Evolutionary conservation across 495 filamentous ascomycete genomes (phyloP), one percentile per base, ranked within the genome.

Genomic region (Beverwykella pulmonaria): DNA sequence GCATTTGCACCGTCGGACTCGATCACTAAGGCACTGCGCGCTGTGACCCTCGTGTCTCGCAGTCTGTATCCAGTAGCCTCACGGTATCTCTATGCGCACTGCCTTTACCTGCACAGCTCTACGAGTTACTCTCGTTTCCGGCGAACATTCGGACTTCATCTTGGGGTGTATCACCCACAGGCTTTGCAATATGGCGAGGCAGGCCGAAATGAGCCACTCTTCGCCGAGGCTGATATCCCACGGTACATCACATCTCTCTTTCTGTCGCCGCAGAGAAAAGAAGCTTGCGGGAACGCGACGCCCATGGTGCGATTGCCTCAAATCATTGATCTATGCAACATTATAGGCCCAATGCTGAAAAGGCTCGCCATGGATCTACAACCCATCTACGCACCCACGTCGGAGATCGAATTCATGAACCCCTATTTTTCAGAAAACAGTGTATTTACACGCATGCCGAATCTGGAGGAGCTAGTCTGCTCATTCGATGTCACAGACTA

Each of bases 381-480:
- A 19, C 59, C 60, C 12, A 32, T 61, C 1, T 61, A 67, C 20
- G 23, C 64, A 19, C 20, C 57, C 1, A 26, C 10, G 7, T 59
- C 53, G 10, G 48, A 61, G 39, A 29, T 57, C 17, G 17, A 27
- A 20, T 1, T 1, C 9, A 17, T 55, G 9, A 57, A 41, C 1
- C 60, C 59, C 12, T 52, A 63, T 50, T 26, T 56, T 12, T 14
- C 32, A 8, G 39, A 14, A 4, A 53, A 63, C 44, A 53, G 53
- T 22, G 48, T 63, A 29, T 65, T 69, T 48, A 17, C 23, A 6
- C 9, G 19, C 17, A 63, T 69, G 56, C 29, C 48, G 6, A 30
- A 30, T 14, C 49, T 69, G 10, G 67, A 69, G 25, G 67, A 69
- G 41, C 49, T 69, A 6, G 26, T 69, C 14, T 65, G 67, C 52